A percentile compares a stretch with the other conserved stretches of the same genome.
phyloP scores from a whole-genome alignment of 1,284 basidiomycete species.

The Mycena sp. region DNA sequence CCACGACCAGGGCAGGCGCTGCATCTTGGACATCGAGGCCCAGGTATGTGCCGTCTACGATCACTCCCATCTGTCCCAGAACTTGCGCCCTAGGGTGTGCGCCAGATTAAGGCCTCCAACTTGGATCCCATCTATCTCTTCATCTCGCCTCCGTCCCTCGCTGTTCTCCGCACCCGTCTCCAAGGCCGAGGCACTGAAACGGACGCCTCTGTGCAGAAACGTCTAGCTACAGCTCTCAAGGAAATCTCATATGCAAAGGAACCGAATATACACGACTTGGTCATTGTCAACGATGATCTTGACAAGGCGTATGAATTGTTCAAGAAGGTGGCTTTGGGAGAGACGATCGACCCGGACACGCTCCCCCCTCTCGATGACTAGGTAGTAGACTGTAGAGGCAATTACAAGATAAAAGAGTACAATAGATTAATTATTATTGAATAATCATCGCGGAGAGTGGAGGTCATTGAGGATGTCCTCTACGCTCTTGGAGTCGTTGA shows the following conservation, averaged over 20 bases:
- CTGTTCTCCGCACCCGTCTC: constrained; percentile 75
- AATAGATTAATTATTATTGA: constrained; percentile 20
- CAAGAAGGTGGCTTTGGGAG: constrained; percentile 76
- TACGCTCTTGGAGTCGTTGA: constrained; percentile 23
- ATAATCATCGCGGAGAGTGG: constrained; percentile 17
- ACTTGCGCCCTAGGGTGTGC: constrained; percentile 75
- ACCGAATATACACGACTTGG: constrained; percentile 79
- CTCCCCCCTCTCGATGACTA: constrained; percentile 29
- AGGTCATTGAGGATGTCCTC: constrained; percentile 24
- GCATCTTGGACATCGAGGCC: constrained; percentile 97
- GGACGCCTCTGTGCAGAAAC: constrained; percentile 75
- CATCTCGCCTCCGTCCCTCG: constrained; percentile 88
- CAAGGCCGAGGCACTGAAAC: constrained; percentile 88
- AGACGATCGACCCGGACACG: constrained; percentile 13
- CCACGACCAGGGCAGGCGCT: constrained; percentile 71
- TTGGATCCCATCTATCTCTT: constrained; percentile 93
- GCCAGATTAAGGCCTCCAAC: constrained; percentile 83
- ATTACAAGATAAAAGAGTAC: constrained; percentile 17
- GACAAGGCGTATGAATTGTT: constrained; percentile 83
- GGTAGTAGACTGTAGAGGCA: not conserved
- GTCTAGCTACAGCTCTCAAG: constrained; percentile 82
- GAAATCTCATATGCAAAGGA: constrained; percentile 91
- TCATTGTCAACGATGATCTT: constrained; percentile 94
- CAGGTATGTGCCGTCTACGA: constrained; percentile 66
- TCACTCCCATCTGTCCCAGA: constrained; percentile 19